Evolutionary conservation across 2,329 filamentous ascomycete genomes (phyloP), one percentile per base, ranked within the genome.

Genomic region (Huntiella bhutanensis): DNA sequence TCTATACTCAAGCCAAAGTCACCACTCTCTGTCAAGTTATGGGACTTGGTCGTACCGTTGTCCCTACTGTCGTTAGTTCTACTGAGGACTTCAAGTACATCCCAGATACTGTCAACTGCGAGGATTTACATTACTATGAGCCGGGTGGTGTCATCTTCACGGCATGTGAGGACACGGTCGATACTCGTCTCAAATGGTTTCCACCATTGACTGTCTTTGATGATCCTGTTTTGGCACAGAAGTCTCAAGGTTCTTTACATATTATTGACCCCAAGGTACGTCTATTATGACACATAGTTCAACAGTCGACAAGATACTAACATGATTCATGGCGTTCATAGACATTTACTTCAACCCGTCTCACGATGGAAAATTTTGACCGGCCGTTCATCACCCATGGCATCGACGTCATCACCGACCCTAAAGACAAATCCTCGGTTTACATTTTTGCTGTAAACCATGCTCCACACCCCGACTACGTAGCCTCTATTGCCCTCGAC

Each of bases 401-500:
- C 1, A 73, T 79, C 50, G 72, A 75, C 49, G 62, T 79, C 5
- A 63, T 74, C n/a, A 55, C 61, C 3, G 71, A 76, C 50, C 65
- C 64, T 0, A 53, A 63, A 2, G 53, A 53, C 2, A 33, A 57
- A 2, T 54, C 61, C 1, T 59, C 69, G 0, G 67, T 78, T 4
- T 78, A 74, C 52, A 70, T 79, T 40, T 73, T 72, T 46, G 73
- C 70, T 0, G 57, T 79, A 43, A 79, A 79, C 52, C 75, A 79
- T 47, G 52, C 69, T 1, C 68, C 73, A 0, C 68, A 75, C 47
- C 61, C 62, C 0, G 60, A 61, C 0, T 65, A 62, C 16, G 54
- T 56, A 13, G 52, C 50, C 3, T 49, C 51, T 4, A 33, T 49
- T 11, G 11, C 35, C 12, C 36, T 32, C 15, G 16, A 17, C 5